phyloP scores from a whole-genome alignment of 83 land plant species.

The Thuja plicata region DNA sequence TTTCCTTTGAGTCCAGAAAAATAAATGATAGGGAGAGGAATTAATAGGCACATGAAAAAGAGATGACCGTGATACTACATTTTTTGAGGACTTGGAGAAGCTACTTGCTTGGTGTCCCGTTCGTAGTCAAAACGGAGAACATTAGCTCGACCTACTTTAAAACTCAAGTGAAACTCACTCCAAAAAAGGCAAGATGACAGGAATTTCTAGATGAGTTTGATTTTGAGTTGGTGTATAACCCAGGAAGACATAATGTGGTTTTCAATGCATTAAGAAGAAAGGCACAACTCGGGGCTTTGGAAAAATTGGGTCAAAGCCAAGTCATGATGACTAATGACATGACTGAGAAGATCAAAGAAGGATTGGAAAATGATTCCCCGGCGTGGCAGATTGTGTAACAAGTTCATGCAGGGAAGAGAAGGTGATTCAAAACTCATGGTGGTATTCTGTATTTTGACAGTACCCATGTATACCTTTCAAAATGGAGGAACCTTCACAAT shows the following conservation, averaged over 20 bases:
- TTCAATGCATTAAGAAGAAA: neutral
- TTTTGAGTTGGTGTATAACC: neutral
- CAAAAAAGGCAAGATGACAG: neutral
- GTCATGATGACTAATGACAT: too few species aligned
- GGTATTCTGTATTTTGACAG: too few species aligned
- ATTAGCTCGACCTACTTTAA: neutral
- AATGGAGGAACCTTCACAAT: too few species aligned
- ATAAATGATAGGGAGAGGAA: conserved; percentile 9
- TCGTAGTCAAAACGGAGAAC: neutral
- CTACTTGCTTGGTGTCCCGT: conserved; percentile 6
- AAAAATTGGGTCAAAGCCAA: too few species aligned
- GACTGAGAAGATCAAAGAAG: too few species aligned
- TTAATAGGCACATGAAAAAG: conserved; percentile 24
- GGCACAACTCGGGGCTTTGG: too few species aligned
- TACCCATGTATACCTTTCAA: too few species aligned
- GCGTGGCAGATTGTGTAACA: too few species aligned
- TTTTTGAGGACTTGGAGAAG: conserved; percentile 19
- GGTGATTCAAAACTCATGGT: too few species aligned
- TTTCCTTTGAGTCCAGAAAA: conserved; percentile 22
- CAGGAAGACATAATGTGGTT: neutral
- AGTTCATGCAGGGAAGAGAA: too few species aligned
- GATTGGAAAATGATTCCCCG: too few species aligned
- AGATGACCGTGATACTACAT: conserved; percentile 21
- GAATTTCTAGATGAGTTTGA: neutral
- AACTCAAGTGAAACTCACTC: neutral